Percentiles rank a stretch among this genome's conserved stretches.
Evolutionary conservation across 495 filamentous ascomycete genomes (phyloP).

Genomic region (Podospora pseudopauciseta): DNA sequence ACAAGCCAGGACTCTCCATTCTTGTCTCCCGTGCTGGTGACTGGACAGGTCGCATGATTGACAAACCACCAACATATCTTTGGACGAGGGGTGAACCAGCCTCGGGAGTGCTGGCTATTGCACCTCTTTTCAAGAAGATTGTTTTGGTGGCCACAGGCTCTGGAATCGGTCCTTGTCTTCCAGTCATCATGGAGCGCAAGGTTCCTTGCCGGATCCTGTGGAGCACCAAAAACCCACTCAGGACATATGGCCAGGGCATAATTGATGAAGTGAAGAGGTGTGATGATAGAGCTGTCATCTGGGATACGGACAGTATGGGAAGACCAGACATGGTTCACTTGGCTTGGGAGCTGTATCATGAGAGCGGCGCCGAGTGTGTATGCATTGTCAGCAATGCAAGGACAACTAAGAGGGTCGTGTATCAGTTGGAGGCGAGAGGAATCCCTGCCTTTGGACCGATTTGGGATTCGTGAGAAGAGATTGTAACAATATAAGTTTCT

Average conservation of each 20-base stretch:
- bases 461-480: conserved; percentile 47
- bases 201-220: conserved; percentile 36
- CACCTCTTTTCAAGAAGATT: conserved; percentile 58
- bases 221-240: conserved; percentile 38
- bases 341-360: conserved; percentile 49
- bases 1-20: conserved; percentile 52
- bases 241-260: conserved; percentile 39
- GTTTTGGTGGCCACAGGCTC: conserved; percentile 69
- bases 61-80: conserved; percentile 48
- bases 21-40: conserved; percentile 68
- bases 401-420: conserved; percentile 60
- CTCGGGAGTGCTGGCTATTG: conserved; percentile 60
- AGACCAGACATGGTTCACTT: conserved; percentile 44
- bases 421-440: conserved; percentile 60
- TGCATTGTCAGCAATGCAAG: conserved; percentile 64
- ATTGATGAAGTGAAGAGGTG: conserved; percentile 33
- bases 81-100: conserved; percentile 51
- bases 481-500: too few species aligned
- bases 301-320: conserved; percentile 38
- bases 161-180: conserved; percentile 61
- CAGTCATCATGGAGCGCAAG: conserved; percentile 31
- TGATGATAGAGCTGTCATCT: conserved; percentile 37
- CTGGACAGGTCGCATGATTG: conserved; percentile 59
- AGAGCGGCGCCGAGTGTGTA: conserved; percentile 61
- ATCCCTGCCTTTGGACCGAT: conserved; percentile 67